Percentiles rank a stretch among this genome's conserved stretches.
Evolutionary conservation across 495 filamentous ascomycete species (phyloP).

Genomic region (Sabuloglossum arenarium): DNA sequence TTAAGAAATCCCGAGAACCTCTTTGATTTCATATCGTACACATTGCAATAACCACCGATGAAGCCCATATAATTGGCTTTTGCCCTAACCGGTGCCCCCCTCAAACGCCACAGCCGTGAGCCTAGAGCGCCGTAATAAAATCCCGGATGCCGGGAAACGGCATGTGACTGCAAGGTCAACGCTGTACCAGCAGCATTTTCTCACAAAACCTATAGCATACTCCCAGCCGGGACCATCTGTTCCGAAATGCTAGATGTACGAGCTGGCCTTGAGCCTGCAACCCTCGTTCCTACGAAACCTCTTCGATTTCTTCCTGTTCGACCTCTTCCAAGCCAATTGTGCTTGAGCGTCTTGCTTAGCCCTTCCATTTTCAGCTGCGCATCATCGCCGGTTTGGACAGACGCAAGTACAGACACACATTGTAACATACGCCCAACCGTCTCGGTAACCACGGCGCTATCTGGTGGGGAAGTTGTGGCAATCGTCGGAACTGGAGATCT

Average conservation of each 20-base stretch:
- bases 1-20: too few species aligned
- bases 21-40: too few species aligned
- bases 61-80: too few species aligned
- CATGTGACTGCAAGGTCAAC: too few species aligned
- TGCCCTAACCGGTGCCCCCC: too few species aligned
- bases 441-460: slow-evolving; percentile 50
- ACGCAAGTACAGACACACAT: slow-evolving; percentile 76
- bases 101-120: too few species aligned
- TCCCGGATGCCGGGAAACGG: too few species aligned
- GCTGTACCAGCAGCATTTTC: too few species aligned
- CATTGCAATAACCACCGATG: too few species aligned
- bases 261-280: slow-evolving; percentile 7
- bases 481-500: background rate
- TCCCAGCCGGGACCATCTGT: background rate
- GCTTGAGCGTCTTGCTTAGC: slow-evolving; percentile 65
- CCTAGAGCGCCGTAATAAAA: too few species aligned
- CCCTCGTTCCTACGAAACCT: slow-evolving; percentile 62
- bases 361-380: slow-evolving; percentile 62
- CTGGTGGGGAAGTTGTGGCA: background rate
- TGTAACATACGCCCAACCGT: slow-evolving; percentile 92
- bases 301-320: slow-evolving; percentile 73
- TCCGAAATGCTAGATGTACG: background rate
- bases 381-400: slow-evolving; percentile 50
- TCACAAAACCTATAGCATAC: background rate
- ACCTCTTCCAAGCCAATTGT: slow-evolving; percentile 89